Evolutionary conservation across 352 stramenopile species (phyloP).

Genomic region (Pythium dissimile): DNA sequence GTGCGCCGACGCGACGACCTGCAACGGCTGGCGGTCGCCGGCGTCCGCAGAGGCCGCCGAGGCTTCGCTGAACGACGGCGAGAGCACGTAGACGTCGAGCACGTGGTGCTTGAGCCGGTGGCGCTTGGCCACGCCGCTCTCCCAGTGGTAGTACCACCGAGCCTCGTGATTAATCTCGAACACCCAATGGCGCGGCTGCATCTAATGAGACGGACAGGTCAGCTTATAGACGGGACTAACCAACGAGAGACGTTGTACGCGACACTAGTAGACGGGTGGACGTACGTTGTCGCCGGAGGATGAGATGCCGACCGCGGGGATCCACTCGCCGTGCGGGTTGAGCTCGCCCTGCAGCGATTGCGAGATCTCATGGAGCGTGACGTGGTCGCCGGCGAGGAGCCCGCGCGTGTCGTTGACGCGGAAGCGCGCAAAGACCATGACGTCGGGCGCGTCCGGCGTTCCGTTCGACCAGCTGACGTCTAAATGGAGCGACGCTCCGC

Average conservation of each 20-base stretch:
- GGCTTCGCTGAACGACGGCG: neutral
- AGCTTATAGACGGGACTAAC: neutral
- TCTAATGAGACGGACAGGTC: neutral
- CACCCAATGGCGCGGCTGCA: neutral
- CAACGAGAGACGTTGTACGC: neutral
- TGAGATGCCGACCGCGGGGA: constrained; percentile 10
- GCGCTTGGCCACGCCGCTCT: constrained; percentile 48
- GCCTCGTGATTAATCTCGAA: constrained; percentile 50
- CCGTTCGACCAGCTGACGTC: constrained; percentile 19
- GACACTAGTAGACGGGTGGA: neutral
- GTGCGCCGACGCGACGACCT: neutral
- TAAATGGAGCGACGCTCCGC: constrained; percentile 45
- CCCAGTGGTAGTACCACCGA: constrained; percentile 71
- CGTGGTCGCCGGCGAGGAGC: constrained; percentile 8
- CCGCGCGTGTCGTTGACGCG: constrained; percentile 11
- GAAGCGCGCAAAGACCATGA: constrained; percentile 49
- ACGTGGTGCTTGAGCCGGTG: constrained; percentile 50
- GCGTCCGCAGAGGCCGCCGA: neutral
- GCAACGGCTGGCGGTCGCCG: neutral
- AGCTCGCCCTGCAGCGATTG: constrained; percentile 41
- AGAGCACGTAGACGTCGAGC: constrained; percentile 26
- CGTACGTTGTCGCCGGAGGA: constrained; percentile 1
- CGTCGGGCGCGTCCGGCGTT: neutral
- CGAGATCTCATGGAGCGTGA: constrained; percentile 17
- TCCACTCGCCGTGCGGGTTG: constrained; percentile 54